A percentile compares a stretch with the other conserved stretches of the same genome.
These are phyloP conservation scores for Acacia acuminata DNA, from an alignment of 306 rosid genomes.

Conservation along the genomic window DNA sequence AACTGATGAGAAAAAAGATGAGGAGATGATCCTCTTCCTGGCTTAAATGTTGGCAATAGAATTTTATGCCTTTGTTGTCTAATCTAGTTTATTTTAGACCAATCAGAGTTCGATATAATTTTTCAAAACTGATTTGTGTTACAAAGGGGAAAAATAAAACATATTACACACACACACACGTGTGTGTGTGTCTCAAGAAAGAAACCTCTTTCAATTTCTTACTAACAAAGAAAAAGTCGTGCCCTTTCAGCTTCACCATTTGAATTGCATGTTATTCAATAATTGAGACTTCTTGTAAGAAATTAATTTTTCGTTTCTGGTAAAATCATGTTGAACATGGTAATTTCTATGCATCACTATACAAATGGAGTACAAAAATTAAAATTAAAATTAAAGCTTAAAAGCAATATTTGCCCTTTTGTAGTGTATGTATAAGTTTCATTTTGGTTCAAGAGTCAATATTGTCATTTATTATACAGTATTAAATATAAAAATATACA, in stretches of 20 bases:
- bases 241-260: not conserved
- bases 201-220: not conserved
- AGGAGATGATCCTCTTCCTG: no score
- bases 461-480: not conserved
- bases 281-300: no score
- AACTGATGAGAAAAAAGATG: no score
- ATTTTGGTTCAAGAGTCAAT: not conserved
- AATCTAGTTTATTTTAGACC: not conserved
- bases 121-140: not conserved
- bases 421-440: not conserved
- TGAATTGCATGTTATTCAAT: not conserved
- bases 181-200: not conserved
- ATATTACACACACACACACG: no score
- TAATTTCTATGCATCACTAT: not conserved
- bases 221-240: not conserved
- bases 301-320: not conserved
- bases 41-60: no score
- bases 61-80: not conserved
- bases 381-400: not conserved
- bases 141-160: not conserved
- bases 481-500: not conserved
- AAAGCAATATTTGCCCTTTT: not conserved
- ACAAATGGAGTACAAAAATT: not conserved
- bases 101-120: not conserved
- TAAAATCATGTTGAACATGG: not conserved